These are phyloP conservation scores for Xerocomus brunneocitrinus DNA, from an alignment of 768 basidiomycete genomes.

Conservation along the genomic window DNA sequence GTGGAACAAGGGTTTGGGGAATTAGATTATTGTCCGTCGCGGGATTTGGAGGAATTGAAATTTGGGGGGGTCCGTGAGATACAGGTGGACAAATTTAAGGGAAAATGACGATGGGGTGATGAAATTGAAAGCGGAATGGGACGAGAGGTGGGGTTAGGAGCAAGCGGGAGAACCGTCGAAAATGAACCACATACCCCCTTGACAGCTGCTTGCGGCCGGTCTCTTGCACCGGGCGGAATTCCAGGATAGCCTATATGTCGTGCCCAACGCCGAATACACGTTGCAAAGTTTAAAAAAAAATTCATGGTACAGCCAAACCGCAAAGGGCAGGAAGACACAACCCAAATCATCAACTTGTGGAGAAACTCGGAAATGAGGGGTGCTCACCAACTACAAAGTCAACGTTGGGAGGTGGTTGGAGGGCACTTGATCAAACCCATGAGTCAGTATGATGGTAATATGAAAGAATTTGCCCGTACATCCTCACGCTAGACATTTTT, in stretches of 20 bases:
- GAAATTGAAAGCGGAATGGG: slow-evolving; percentile 1
- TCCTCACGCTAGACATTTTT: slow-evolving; percentile 42
- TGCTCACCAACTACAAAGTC: slow-evolving; percentile 77
- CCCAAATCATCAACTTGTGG: background rate
- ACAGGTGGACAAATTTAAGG: background rate
- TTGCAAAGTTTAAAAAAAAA: background rate
- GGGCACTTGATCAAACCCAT: slow-evolving; percentile 45
- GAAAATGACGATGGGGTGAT: background rate
- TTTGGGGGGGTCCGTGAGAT: background rate
- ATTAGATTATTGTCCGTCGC: slow-evolving; percentile 6
- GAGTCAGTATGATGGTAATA: background rate
- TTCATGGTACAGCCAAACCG: background rate
- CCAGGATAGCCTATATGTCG: slow-evolving; percentile 68
- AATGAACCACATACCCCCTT: slow-evolving; percentile 62
- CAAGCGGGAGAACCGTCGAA: background rate
- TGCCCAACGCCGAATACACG: background rate
- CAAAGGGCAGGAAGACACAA: background rate
- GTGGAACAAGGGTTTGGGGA: background rate
- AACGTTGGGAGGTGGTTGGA: slow-evolving; percentile 84
- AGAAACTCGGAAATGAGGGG: background rate
- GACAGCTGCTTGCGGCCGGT: slow-evolving; percentile 78
- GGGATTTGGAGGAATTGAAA: background rate
- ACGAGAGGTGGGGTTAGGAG: slow-evolving; percentile 2
- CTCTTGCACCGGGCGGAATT: slow-evolving; percentile 72
- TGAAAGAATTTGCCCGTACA: slow-evolving; percentile 31